These are phyloP conservation scores for Tillandsia fasciculata DNA, from an alignment of 176 grass and related monocot genomes.

Conservation along the genomic window DNA sequence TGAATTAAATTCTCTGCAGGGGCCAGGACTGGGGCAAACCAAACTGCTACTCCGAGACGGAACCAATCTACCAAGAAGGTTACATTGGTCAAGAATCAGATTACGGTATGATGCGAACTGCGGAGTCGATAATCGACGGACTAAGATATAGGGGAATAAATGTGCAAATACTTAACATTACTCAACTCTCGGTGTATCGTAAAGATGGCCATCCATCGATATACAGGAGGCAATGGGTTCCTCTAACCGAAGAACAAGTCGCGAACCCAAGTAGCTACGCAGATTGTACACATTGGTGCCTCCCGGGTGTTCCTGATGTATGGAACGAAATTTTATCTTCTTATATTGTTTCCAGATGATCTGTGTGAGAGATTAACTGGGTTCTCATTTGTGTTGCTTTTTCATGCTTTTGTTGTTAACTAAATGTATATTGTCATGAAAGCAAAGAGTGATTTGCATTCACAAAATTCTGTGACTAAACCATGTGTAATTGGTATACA, in stretches of 20 bases:
- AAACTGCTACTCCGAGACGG: slow-evolving; percentile 54
- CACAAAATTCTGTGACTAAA: no score
- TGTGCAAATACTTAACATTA: slow-evolving; percentile 64
- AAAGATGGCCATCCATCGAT: slow-evolving; percentile 62
- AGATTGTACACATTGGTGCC: slow-evolving; percentile 73
- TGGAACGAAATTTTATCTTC: slow-evolving; percentile 67
- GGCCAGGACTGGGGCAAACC: slow-evolving; percentile 56
- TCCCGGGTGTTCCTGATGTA: slow-evolving; percentile 67
- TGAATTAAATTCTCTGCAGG: background rate
- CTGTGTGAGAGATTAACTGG: background rate
- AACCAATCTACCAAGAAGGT: slow-evolving; percentile 28
- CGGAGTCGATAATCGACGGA: slow-evolving; percentile 13
- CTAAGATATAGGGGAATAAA: slow-evolving; percentile 35
- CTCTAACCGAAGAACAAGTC: slow-evolving; percentile 32
- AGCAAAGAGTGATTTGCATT: no score
- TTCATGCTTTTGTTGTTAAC: background rate
- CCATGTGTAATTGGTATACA: no score
- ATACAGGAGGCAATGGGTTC: slow-evolving; percentile 29
- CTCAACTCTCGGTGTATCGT: slow-evolving; percentile 52
- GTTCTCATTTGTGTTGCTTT: background rate
- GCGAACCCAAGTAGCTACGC: slow-evolving; percentile 41
- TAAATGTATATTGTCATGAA: no score
- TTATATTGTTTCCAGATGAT: slow-evolving; percentile 10
- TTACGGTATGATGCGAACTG: slow-evolving; percentile 47
- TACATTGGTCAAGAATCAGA: slow-evolving; percentile 38